Base-by-base conservation (phyloP, 1,139 yeast genomes). In the Pichia inconspicua region DNA sequence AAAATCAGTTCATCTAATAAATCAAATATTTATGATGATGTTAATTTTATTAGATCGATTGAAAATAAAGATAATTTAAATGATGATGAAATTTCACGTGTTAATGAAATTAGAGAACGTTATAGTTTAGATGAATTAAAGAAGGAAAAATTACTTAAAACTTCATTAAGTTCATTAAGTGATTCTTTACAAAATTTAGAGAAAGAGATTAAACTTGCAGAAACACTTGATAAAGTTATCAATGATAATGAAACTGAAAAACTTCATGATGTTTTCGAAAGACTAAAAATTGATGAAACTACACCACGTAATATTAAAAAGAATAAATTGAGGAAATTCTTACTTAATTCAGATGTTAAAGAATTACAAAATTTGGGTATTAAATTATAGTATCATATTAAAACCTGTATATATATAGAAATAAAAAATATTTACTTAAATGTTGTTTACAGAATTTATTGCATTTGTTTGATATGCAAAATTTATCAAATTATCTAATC, bases 301-400 rank as follows among this genome's bases (percentile, higher is more conserved):
- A 55, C 76, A 48, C 71, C 75, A 60, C 71, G 66, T 52, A 70
- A 69, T 58, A 73, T 76, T 15, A 73, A 68, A 55, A 79, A 77
- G 66, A 79, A 79, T 59, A 61, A 78, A 45, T 58, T 78, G 55
- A 70, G 80, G 58, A 78, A 78, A 62, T 75, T 69, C 58, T 63
- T 77, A 15, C 58, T 58, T 30, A 50, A 47, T 28, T 51, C 63
- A 4, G 50, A 62, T 7, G 30, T 38, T 17, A 61, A 55, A 10
- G 63, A 60, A 49, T 55, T 64, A 42, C 37, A 44, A 34, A 42
- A 49, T 15, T 50, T 62, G 44, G 66, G 65, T 39, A 42, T 27
- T 39, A 27, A 17, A 12, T n/a, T 31, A 7, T 25, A 42, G 28
- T 12, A 11, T 7, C 43, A n/a, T 45, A 39, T 30, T 38, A 32